Base-by-base conservation (phyloP, 225 moss, liverwort and hornwort genomes). In the Asterella californica region DNA sequence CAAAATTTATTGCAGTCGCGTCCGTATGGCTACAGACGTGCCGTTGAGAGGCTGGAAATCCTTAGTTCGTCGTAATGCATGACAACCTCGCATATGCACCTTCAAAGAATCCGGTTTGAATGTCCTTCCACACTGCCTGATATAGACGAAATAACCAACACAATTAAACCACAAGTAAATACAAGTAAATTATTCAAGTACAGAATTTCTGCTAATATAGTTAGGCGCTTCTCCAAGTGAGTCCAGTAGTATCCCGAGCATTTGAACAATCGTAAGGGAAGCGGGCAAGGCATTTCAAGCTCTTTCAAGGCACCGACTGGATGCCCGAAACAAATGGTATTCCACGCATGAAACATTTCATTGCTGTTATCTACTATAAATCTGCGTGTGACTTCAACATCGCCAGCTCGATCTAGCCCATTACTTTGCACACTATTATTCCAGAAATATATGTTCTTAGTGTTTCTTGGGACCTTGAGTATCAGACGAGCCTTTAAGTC, bases 71-170 rank as follows among this genome's bases (percentile, higher is more conserved):
- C 79, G 78, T 29, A 82, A 84, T 79, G 80, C 83, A 85, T 89
- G 91, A 49, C 95, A 95, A 67, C 91, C 91, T 88, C 95, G 85
- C 84, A 86, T 86, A 79, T 95, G 95, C 79, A 93, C 91, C 79
- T 92, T 88, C 70, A 95, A 75, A 33, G 95, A 95, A 84, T 92
- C 95, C 70, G 95, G 95, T 67, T 91, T 95, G 90, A 93, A 95
- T 33, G 90, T 95, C 78, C 93, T 88, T 76, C 91, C 87, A 75
- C 93, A 93, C 76, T 84, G 90, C 83, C 93, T 93, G 84, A 49
- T 83, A 79, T 38, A 61, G 54, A 69, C 34, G 12, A 72, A 67
- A 73, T 24, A 33, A 79, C 70, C 45, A 76, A 82, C 61, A 37
- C 17, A 30, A 22, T 36, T 47, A 55, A 53, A 37, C 61, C 50